Base-by-base conservation (phyloP, 1,284 basidiomycete species). In the Sporisorium graminicola region DNA sequence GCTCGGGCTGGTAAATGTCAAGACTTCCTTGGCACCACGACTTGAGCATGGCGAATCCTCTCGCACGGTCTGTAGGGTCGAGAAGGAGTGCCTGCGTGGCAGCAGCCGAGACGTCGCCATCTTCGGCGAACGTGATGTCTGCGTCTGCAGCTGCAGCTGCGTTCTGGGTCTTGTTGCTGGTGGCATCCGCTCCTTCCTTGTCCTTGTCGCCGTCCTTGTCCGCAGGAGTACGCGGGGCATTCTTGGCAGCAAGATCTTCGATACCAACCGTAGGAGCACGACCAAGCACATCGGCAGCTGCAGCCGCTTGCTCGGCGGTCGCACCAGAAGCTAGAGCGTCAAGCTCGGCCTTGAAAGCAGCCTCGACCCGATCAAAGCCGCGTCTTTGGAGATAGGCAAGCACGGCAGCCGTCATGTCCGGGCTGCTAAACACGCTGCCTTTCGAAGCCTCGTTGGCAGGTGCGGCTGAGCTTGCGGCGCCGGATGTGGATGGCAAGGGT, bases 11-110 rank as follows among this genome's bases (percentile, higher is more conserved):
- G 86, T 95, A 94, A 90, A 94, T 93, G 83, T 94, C 92, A 69
- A 94, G 86, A 35, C 92, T 94, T 33, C 92, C 92, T 87, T 94
- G 93, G 50, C 94, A 94, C 95, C 95, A 98, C n/a, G 91, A 89
- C 85, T 96, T 94, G 64, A 98, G 88, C 81, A 94, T 92, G 65
- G 91, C 89, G 83, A 93, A 95, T 1, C 94, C 92, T 80, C 92
- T 91, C 65, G 94, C 93, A 71, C 93, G 92, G 85, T 97, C 95
- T 16, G 91, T 93, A 3, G 94, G 93, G 85, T 97, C 94, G 20
- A 93, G 87, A 18, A 93, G 90, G 44, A 94, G 88, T 49, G 92
- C 91, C 72, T 94, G 93, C 77, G 93, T 93, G 1, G 92, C 92
- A 9, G 78, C 76, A 20, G 65, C 58, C 5, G 74, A 77, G 1